Conservation (phyloP, 208 protist genomes). For the Lotmaria passim region DNA sequence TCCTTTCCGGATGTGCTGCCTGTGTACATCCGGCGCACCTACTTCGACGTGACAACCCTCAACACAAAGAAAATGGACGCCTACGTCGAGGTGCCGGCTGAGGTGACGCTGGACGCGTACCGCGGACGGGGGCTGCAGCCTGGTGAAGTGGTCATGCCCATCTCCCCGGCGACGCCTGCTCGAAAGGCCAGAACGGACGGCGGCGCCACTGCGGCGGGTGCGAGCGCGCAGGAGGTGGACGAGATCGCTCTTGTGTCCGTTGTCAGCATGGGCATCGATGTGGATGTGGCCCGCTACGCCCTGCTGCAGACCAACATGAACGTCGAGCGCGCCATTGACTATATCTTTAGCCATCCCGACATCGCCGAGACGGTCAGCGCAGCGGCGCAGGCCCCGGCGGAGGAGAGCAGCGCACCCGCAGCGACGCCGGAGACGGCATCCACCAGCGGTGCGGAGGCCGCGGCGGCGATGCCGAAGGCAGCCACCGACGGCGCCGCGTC, state of each 20-base stretch:
- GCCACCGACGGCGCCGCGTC: constrained; percentile 56
- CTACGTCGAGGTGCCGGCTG: constrained; percentile 83
- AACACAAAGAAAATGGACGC: constrained; percentile 89
- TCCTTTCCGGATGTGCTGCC: constrained; percentile 91
- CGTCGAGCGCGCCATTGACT: constrained; percentile 95
- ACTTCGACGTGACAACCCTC: constrained; percentile 76
- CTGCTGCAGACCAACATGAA: constrained; percentile 90
- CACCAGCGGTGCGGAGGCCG: not conserved
- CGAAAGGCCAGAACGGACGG: not conserved
- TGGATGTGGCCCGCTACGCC: constrained; percentile 68
- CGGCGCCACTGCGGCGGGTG: not conserved
- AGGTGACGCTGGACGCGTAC: constrained; percentile 63
- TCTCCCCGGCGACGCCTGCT: not conserved
- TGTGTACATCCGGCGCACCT: constrained; percentile 79
- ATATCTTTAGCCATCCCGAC: constrained; percentile 95
- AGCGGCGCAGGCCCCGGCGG: not conserved
- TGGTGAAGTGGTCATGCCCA: constrained; percentile 75
- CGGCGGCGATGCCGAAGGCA: constrained; percentile 1
- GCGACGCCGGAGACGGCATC: not conserved
- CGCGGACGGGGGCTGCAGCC: constrained; percentile 60
- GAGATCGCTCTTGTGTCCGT: constrained; percentile 79
- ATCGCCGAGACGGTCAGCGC: constrained; percentile 50
- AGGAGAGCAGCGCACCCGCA: too few relatives aligned
- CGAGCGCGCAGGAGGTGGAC: constrained; percentile 55
- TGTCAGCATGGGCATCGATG: constrained; percentile 91